Evolutionary conservation across 2,329 filamentous ascomycete genomes (phyloP).

Genomic region (Chaetomium sp.): DNA sequence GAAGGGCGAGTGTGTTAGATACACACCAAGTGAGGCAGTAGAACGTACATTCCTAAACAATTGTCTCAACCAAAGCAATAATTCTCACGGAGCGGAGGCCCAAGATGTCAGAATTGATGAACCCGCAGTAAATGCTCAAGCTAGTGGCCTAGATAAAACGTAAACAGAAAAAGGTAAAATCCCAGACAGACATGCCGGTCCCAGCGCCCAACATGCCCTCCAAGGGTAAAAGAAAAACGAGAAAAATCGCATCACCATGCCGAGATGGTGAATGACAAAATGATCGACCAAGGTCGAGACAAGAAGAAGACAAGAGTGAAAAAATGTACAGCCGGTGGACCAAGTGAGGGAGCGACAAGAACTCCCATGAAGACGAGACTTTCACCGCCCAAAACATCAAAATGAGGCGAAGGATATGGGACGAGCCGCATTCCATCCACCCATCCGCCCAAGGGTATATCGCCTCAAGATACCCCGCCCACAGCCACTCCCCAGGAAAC

Average conservation of each 20-base stretch:
- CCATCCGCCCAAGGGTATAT: background rate
- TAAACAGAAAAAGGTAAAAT: background rate
- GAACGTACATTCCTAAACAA: too few relatives aligned
- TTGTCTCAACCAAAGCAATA: too few relatives aligned
- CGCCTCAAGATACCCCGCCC: too few relatives aligned
- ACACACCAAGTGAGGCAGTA: too few relatives aligned
- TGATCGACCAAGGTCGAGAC: background rate
- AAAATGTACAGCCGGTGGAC: constrained; percentile 5
- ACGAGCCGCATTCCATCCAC: background rate
- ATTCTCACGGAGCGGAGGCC: too few relatives aligned
- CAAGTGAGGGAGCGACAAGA: constrained; percentile 5
- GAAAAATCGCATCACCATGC: too few relatives aligned
- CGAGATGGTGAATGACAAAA: background rate
- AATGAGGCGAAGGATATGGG: background rate
- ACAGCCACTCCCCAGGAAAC: too few relatives aligned
- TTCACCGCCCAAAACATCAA: background rate
- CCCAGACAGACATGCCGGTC: constrained; percentile 1
- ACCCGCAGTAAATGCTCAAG: background rate
- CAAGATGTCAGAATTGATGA: too few relatives aligned
- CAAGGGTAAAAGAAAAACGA: background rate
- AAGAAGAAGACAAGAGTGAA: background rate
- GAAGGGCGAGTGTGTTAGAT: too few relatives aligned
- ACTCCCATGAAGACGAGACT: background rate
- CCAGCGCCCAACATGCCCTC: background rate
- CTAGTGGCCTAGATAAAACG: constrained; percentile 5